Evolutionary conservation across 2,329 filamentous ascomycete species (phyloP).

Genomic region (Alternaria conjuncta): DNA sequence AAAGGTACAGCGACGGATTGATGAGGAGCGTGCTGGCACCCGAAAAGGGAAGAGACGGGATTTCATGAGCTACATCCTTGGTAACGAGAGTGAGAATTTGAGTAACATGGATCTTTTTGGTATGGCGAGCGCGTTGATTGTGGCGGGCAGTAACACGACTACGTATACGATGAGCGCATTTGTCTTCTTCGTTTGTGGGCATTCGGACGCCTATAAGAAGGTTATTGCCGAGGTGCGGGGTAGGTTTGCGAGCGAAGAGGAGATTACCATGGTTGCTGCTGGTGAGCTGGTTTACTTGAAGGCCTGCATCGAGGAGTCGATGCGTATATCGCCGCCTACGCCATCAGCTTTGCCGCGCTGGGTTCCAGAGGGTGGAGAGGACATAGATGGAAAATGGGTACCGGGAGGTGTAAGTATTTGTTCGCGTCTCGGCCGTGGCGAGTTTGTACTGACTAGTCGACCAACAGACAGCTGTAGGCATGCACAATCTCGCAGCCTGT

Average conservation of each 20-base stretch:
- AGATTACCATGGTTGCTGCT: conserved; percentile 4
- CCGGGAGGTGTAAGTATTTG: neutral
- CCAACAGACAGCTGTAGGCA: conserved; percentile 1
- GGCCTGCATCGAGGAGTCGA: conserved; percentile 2
- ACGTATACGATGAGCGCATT: conserved; percentile 5
- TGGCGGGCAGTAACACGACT: conserved; percentile 4
- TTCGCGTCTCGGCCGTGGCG: neutral
- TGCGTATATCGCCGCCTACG: conserved; percentile 3
- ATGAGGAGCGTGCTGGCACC: neutral
- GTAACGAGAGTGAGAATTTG: neutral
- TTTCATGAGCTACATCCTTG: conserved; percentile 4
- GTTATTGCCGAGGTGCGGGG: neutral
- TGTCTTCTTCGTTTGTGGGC: neutral
- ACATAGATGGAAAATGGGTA: conserved; percentile 5
- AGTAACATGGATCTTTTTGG: conserved; percentile 2
- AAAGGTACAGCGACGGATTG: conserved; percentile 4
- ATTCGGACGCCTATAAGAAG: neutral
- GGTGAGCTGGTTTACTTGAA: conserved; percentile 1
- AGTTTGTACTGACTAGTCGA: neutral
- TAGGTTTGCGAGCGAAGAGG: conserved; percentile 1
- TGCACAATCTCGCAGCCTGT: conserved; percentile 4
- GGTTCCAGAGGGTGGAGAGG: conserved; percentile 4
- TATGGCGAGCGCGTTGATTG: conserved; percentile 6
- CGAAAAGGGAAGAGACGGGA: neutral
- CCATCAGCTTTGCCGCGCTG: conserved; percentile 4